Conservation (phyloP, 1,284 basidiomycete genomes). For the Cystobasidiaceae sp. region DNA sequence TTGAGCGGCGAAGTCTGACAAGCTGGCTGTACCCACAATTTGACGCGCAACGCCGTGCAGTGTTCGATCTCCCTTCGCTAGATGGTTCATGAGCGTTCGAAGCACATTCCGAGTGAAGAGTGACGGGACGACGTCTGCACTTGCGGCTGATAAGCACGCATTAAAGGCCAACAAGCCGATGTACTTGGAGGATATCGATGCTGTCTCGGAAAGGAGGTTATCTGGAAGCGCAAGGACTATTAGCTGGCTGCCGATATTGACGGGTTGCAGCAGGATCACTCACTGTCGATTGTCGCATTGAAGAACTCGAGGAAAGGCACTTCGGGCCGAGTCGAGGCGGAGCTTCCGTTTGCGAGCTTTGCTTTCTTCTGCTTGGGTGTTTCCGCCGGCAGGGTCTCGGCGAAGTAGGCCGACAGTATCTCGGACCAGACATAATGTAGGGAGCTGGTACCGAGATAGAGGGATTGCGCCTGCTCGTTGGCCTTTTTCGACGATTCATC, state of each 20-base stretch:
- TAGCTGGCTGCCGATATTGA: neutral
- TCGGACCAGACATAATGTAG: constrained; percentile 88
- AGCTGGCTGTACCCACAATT: constrained; percentile 53
- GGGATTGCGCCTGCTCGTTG: constrained; percentile 47
- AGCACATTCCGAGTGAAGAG: constrained; percentile 94
- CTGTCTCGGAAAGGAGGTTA: constrained; percentile 17
- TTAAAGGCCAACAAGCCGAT: constrained; percentile 32
- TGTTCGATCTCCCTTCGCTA: constrained; percentile 78
- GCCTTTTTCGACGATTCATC: constrained; percentile 48
- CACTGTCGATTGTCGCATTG: constrained; percentile 81
- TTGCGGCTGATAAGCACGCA: neutral
- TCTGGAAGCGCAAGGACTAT: neutral
- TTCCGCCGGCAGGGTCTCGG: constrained; percentile 29
- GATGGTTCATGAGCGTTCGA: constrained; percentile 93
- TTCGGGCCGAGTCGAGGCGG: constrained; percentile 45
- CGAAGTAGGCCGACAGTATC: constrained; percentile 70
- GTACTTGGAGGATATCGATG: neutral
- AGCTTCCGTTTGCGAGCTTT: constrained; percentile 25
- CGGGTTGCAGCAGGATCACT: constrained; percentile 36
- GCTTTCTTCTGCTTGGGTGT: constrained; percentile 15
- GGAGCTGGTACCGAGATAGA: constrained; percentile 70
- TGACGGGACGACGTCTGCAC: constrained; percentile 56
- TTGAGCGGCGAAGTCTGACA: constrained; percentile 6
- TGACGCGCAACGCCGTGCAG: constrained; percentile 80
- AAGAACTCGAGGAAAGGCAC: constrained; percentile 86